Conservation (phyloP, 2,329 filamentous ascomycete genomes). For the Colletotrichum musae region DNA sequence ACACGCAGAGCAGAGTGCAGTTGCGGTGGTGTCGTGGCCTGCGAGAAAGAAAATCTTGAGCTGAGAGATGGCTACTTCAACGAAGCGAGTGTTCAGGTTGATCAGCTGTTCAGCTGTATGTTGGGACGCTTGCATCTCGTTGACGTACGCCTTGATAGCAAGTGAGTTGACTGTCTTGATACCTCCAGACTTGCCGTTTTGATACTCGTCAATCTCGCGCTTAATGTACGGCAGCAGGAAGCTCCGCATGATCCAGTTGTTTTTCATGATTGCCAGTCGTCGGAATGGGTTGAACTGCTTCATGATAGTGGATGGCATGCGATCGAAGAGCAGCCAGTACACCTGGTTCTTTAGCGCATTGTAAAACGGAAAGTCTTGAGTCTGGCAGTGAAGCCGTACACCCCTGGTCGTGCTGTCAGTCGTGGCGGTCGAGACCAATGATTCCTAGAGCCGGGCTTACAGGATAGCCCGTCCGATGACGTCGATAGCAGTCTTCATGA, state of each 20-base stretch:
- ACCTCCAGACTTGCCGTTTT: neutral
- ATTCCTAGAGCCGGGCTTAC: conserved; percentile 15
- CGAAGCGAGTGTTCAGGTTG: conserved; percentile 15
- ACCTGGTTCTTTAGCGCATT: conserved; percentile 8
- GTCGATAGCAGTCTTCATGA: conserved; percentile 56
- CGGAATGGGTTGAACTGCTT: conserved; percentile 12
- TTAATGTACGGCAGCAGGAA: neutral
- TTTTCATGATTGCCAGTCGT: neutral
- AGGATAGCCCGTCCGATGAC: conserved; percentile 54
- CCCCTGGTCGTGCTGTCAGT: neutral
- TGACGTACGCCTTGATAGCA: conserved; percentile 39
- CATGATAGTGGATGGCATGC: neutral
- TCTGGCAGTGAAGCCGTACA: conserved; percentile 6
- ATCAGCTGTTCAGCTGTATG: neutral
- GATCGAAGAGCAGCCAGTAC: conserved; percentile 1
- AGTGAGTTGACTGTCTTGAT: conserved; percentile 45
- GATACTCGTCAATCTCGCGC: neutral
- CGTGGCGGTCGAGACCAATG: too few relatives aligned
- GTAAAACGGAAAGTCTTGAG: neutral
- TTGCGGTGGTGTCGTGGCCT: conserved; percentile 51
- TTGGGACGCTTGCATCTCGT: neutral
- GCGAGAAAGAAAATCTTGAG: conserved; percentile 51
- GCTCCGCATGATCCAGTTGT: conserved; percentile 22
- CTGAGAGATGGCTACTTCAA: conserved; percentile 44
- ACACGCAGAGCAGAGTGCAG: conserved; percentile 46